Evolutionary conservation across 306 rosid genomes (phyloP).

Genomic region (Lagenaria siceraria): DNA sequence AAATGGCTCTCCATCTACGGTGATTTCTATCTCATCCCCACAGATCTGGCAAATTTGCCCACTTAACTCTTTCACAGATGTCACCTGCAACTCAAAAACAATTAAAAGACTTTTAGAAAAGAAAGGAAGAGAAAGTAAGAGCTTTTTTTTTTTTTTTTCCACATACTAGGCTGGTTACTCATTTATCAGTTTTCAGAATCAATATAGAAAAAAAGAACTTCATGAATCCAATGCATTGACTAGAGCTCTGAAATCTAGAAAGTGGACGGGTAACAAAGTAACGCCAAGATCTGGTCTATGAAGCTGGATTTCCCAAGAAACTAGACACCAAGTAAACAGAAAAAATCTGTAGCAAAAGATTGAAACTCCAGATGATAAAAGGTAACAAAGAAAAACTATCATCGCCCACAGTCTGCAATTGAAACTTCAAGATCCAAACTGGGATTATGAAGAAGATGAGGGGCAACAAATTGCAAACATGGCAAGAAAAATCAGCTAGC

Average conservation of each 20-base stretch:
- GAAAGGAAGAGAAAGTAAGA: neutral
- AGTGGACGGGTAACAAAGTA: neutral
- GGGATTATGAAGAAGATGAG: neutral
- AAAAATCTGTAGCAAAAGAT: neutral
- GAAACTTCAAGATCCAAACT: neutral
- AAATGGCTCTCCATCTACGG: conserved; percentile 73
- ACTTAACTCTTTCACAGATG: conserved; percentile 49
- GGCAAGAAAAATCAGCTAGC: neutral
- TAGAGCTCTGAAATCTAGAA: conserved; percentile 17
- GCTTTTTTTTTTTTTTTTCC: neutral
- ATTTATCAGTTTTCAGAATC: neutral
- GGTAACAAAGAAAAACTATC: neutral
- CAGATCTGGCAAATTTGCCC: conserved; percentile 95
- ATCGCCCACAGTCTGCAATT: neutral
- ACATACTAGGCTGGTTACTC: neutral
- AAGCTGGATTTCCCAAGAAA: conserved; percentile 9
- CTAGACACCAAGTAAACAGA: neutral
- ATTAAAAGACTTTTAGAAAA: neutral
- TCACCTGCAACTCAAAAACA: conserved; percentile 41
- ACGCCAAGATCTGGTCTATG: conserved; percentile 4
- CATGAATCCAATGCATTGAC: conserved; percentile 11
- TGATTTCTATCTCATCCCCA: conserved; percentile 74
- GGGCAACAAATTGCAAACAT: neutral
- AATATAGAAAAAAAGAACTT: conserved; percentile 1
- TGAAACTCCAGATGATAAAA: neutral